Percentiles rank a stretch among this genome's conserved stretches.
Evolutionary conservation across 2,329 filamentous ascomycete species (phyloP).

Genomic region (Colletotrichum higginsianum): DNA sequence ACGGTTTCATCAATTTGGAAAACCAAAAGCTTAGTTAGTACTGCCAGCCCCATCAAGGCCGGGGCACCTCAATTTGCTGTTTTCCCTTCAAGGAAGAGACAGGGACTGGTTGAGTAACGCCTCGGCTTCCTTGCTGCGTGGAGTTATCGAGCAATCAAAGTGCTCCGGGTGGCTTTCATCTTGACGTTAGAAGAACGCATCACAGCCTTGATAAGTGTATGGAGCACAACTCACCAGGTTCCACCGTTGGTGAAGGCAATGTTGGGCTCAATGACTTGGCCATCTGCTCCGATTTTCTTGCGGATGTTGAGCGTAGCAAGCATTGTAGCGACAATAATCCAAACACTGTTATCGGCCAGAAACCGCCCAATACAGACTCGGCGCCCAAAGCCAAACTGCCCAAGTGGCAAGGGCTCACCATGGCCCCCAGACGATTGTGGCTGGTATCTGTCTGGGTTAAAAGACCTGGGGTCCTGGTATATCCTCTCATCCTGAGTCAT

Average conservation of each 20-base stretch:
- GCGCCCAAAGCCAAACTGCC: constrained; percentile 55
- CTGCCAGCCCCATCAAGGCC: constrained; percentile 8
- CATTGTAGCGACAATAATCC: constrained; percentile 55
- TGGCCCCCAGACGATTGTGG: constrained; percentile 40
- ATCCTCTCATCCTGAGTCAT: constrained; percentile 59
- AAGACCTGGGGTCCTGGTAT: constrained; percentile 59
- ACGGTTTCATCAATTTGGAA: constrained; percentile 36
- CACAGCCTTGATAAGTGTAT: background rate
- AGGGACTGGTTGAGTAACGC: constrained; percentile 27
- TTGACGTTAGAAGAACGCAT: constrained; percentile 23
- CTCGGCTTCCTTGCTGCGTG: constrained; percentile 31
- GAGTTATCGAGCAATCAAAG: constrained; percentile 48
- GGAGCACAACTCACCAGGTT: constrained; percentile 34
- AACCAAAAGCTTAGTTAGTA: constrained; percentile 35
- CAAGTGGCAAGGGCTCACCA: constrained; percentile 62
- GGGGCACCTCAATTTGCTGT: constrained; percentile 23
- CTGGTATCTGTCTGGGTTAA: constrained; percentile 64
- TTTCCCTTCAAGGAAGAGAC: constrained; percentile 20
- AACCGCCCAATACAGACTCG: constrained; percentile 53
- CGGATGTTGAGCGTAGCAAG: constrained; percentile 49
- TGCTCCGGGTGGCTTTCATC: constrained; percentile 50
- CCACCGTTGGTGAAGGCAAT: constrained; percentile 41
- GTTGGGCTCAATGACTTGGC: constrained; percentile 45
- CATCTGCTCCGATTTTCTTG: constrained; percentile 51
- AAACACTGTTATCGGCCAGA: constrained; percentile 54